Base-by-base conservation (phyloP, 352 stramenopile species). In the Pythium volutum region DNA sequence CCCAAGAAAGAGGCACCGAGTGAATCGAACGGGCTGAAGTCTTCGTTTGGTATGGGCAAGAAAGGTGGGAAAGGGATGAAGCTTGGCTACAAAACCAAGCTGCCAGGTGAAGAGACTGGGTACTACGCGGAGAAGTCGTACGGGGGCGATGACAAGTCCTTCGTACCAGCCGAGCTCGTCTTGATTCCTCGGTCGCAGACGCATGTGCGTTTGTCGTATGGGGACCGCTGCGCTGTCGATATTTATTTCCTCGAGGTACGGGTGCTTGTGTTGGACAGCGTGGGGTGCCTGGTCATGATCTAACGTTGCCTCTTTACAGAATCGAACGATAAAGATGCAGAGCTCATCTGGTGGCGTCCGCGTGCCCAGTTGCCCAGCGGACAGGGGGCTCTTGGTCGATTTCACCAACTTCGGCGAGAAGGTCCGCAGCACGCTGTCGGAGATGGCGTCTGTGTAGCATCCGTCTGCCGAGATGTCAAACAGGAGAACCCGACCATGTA, bases 211-310 rank as follows among this genome's bases (percentile, higher is more conserved):
- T 63, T 95, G 53, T 88, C 81, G 36, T 95, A 95, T 67, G 84
- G 76, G 52, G 82, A 95, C 59, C 83, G 85, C 25, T 93, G 80
- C 68, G 85, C 81, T 54, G 84, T 95, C 72, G 85, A 95, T 90
- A 90, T 95, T 88, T 93, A 90, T 90, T 95, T 95, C 55, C 75
- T 95, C 62, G 80, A 93, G 85, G 85, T 93, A 69, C 34, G 70
- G 52, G 20, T 52, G 14, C 10, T 10, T 15, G 3, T 42, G 48
- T 34, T 31, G 45, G 25, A 23, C 15, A 25, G 11, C 50, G 10
- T 64, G 23, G 55, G 34, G 12, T 57, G 22, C 14, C 53, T 18
- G 58, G 20, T 62, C 43, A 62, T n/a, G 67, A 39, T 7, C 69
- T 54, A 8, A 36, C 31, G 31, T 46, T 43, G 15, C 51, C 25